Base-by-base conservation (phyloP, 2,329 filamentous ascomycete species). In the Aspergillus sp. region DNA sequence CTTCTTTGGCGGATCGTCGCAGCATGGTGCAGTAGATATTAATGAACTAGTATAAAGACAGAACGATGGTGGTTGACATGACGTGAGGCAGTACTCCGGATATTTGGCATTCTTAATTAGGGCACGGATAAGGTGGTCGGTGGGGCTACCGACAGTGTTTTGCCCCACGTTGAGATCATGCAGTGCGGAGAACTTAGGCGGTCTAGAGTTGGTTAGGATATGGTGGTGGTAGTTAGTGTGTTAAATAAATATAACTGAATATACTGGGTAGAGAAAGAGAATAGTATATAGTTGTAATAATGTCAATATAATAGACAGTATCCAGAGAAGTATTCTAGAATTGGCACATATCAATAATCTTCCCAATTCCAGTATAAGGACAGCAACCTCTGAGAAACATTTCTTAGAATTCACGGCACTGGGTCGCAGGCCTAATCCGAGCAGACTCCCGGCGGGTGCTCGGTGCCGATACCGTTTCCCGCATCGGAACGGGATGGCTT, bases 1-100 rank as follows among this genome's bases (percentile, higher is more conserved):
- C 50, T 35, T 60, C 32, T 14, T 24, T 13, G 45, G 45, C 45
- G 32, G 32, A 22, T 24, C 32, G 33, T 36, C 45, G 45, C 19
- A 47, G 7, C 45, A 38, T 38, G 30, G 20, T 22, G 22, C 22
- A 7, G 22, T 4, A 22, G 22, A 7, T 4, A 22, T 7, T 22
- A 20, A 41, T 41, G 38, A 9, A 17, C 5, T n/a, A 5, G 38
- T 41, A 16, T 16, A 20, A 5, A 2, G 11, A 41, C 4, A 19
- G 38, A 19, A 41, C 19, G 38, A 41, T 5, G 17, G 38, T 17
- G 7, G 4, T 22, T 22, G 22, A 22, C 5, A 22, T 22, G 22
- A 22, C 5, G 22, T 22, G 22, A 22, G 1, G 22, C 5, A 22
- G 22, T 22, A 22, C 1, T 22, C 22, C 2, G 22, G 22, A 22